Percentiles rank a stretch among this genome's conserved stretches.
phyloP scores from a whole-genome alignment of 176 grass and related monocot species.

The Oropetium thomaeum region DNA sequence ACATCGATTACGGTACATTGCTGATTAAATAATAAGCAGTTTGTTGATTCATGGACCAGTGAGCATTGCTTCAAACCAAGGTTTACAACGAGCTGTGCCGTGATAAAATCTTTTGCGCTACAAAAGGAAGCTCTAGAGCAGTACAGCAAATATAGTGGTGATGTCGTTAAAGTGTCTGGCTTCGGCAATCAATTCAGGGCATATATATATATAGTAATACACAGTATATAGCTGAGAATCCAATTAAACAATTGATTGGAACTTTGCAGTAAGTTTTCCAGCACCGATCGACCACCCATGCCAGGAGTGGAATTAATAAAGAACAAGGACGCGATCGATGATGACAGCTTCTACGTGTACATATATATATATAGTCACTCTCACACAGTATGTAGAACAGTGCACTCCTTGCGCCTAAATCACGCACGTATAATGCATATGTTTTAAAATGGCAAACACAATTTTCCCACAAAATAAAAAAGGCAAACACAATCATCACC shows the following conservation, averaged over 20 bases:
- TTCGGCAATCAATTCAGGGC: no score
- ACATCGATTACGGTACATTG: no score
- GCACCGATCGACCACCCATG: no score
- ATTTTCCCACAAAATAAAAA: no score
- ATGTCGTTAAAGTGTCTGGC: not conserved
- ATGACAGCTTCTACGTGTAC: not conserved
- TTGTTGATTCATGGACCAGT: not conserved
- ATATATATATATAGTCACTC: no score
- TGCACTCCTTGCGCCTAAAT: not conserved
- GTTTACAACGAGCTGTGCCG: no score
- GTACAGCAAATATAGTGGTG: not conserved
- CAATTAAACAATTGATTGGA: not conserved
- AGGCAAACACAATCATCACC: conserved; percentile 25
- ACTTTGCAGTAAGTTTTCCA: not conserved
- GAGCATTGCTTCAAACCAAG: not conserved
- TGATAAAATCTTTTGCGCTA: not conserved
- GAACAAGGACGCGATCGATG: not conserved
- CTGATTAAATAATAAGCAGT: not conserved
- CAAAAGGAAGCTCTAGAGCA: not conserved
- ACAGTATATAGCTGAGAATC: not conserved
- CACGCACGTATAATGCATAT: not conserved
- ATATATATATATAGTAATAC: conserved; percentile 1
- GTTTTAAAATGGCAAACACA: conserved; percentile 22
- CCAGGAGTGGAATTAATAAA: not conserved
- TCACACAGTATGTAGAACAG: not conserved